Conservation (phyloP, 768 basidiomycete species). For the Agaricus subrufescens region DNA sequence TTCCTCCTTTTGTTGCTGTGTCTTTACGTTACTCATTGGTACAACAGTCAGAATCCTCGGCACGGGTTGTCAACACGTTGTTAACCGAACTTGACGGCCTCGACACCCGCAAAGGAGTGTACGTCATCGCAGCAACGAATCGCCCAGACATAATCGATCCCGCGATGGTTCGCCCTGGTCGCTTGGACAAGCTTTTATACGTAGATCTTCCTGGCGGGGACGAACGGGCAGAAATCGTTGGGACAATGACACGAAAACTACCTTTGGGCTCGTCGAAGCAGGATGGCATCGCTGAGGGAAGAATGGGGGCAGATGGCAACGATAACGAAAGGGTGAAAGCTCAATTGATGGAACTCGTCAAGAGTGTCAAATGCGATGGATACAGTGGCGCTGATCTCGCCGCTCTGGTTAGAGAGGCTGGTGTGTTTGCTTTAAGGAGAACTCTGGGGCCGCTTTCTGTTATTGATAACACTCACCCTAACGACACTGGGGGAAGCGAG, state of each 20-base stretch:
- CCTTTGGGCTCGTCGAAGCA: slow-evolving; percentile 42
- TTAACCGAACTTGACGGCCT: slow-evolving; percentile 93
- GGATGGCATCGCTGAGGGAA: slow-evolving; percentile 1
- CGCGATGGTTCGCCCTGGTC: slow-evolving; percentile 95
- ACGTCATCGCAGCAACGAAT: slow-evolving; percentile 94
- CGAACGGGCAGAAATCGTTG: slow-evolving; percentile 82
- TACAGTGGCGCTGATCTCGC: slow-evolving; percentile 93
- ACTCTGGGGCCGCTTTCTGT: slow-evolving; percentile 64
- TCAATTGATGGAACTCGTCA: slow-evolving; percentile 42
- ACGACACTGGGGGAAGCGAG: slow-evolving; percentile 12
- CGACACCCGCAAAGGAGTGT: slow-evolving; percentile 79
- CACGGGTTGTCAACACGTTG: slow-evolving; percentile 90
- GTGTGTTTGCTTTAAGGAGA: slow-evolving; percentile 73
- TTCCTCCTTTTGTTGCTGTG: slow-evolving; percentile 8
- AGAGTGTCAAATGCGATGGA: slow-evolving; percentile 62
- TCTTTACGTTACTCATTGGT: neutral
- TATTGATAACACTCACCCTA: slow-evolving; percentile 36
- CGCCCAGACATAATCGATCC: slow-evolving; percentile 97
- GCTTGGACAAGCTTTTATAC: slow-evolving; percentile 90
- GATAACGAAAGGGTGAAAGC: slow-evolving; percentile 16
- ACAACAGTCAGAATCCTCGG: slow-evolving; percentile 82
- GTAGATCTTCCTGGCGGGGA: slow-evolving; percentile 75
- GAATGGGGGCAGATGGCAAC: slow-evolving; percentile 15
- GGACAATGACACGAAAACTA: slow-evolving; percentile 67
- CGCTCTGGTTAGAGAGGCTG: slow-evolving; percentile 84